These are phyloP conservation scores for Penstemon davidsonii DNA, from an alignment of 257 asterid species.

Conservation along the genomic window DNA sequence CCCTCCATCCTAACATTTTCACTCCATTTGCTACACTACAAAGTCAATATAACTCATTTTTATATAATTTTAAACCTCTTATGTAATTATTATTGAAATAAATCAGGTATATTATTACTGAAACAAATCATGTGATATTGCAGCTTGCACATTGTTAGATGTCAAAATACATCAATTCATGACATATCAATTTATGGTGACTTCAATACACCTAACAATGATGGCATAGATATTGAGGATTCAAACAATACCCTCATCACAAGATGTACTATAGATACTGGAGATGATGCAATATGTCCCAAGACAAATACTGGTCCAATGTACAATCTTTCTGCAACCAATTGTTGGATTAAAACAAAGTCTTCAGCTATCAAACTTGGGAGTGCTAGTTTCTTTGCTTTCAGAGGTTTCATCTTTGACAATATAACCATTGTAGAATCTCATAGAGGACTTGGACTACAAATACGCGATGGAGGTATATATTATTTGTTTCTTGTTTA, in stretches of 20 bases:
- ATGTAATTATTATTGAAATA: no score
- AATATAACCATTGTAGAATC: conserved; percentile 78
- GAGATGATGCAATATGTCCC: conserved; percentile 98
- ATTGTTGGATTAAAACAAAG: conserved; percentile 81
- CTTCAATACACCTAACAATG: conserved; percentile 89
- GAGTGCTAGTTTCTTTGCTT: conserved; percentile 74
- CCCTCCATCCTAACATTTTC: no score
- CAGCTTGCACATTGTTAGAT: conserved; percentile 87
- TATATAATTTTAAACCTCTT: no score
- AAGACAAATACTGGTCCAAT: conserved; percentile 70
- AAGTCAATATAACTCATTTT: no score
- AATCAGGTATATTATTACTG: no score
- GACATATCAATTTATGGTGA: conserved; percentile 72
- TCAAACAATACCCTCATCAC: conserved; percentile 78
- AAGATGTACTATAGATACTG: conserved; percentile 74
- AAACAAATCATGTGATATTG: conserved; percentile 1
- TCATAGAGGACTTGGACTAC: conserved; percentile 85
- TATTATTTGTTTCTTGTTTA: conserved; percentile 3
- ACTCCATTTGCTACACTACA: no score
- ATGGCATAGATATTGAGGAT: conserved; percentile 89
- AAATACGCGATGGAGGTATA: conserved; percentile 93
- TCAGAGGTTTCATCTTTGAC: conserved; percentile 61
- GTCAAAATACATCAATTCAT: conserved; percentile 58
- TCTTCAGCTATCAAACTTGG: conserved; percentile 94
- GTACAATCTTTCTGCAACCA: conserved; percentile 70